Base-by-base conservation (phyloP, 208 protist genomes). In the Acanthamoeba royreba region DNA sequence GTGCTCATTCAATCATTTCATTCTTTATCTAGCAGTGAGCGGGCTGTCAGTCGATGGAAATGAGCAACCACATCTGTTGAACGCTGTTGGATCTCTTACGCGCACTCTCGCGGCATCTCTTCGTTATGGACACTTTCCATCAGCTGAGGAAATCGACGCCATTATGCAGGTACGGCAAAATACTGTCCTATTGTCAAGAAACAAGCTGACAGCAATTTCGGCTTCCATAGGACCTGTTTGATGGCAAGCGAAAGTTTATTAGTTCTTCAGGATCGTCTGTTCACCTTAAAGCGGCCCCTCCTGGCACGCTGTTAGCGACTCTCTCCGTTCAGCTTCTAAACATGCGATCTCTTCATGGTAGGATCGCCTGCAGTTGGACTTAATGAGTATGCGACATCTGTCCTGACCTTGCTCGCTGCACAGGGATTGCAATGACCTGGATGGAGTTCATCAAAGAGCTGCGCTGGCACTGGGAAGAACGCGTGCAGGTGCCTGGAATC, bases 381-480 rank as follows among this genome's bases (percentile, higher is more conserved):
- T 28, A 45, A 40, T 40, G 31, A 17, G 66, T 79, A 17, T 17
- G 49, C 49, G 49, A 55, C 9, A 55, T 55, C 19, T 55, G 33
- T 74, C 33, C 13, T 74, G 28, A 25, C 11, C 11, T 17, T 40
- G 33, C 33, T n/a, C n/a, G n/a, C 2, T 17, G 4, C 5, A 38
- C 66, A 79, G 72, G 42, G 1, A 88, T 88, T 28, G 85, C 85
- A n/a, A 15, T 91, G 55, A 9, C 81, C 43, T 92, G 87, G 87
- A 8, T 31, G 8, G 58, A 79, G 58, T 79, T 92, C 33, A 63
- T 92, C 1, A 25, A 38, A 7, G 87, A 92, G 66, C 40, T 74
- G 13, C 55, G 87, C 15, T 79, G 53, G 61, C 63, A 81, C 46
- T 92, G 87, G 87, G 87, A 92, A 33, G 19, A 92, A 38, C 33